These are phyloP conservation scores for Lentinus tigrinus DNA, from an alignment of 768 basidiomycete genomes.

Conservation along the genomic window DNA sequence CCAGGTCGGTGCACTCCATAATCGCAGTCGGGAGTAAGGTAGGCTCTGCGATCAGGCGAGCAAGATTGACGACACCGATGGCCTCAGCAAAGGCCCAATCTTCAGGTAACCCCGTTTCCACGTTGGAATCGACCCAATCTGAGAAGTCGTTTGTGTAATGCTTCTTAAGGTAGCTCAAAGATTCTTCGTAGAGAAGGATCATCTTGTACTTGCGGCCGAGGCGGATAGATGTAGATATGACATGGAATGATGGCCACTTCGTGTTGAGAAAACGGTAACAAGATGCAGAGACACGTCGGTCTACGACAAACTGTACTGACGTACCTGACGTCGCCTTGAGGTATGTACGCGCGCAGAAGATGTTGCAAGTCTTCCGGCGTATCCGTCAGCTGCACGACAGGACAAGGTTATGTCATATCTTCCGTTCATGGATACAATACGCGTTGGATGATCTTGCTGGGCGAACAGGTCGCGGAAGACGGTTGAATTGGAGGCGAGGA, in stretches of 20 bases:
- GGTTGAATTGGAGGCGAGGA: constrained; percentile 2
- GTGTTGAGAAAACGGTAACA: background rate
- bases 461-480: background rate
- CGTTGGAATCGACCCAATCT: background rate
- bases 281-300: background rate
- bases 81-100: background rate
- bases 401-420: background rate
- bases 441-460: background rate
- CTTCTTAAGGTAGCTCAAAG: background rate
- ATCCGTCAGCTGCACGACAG: background rate
- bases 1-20: background rate
- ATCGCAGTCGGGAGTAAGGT: background rate
- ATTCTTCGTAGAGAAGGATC: background rate
- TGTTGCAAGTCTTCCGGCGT: background rate
- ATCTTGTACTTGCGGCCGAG: background rate
- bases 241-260: background rate
- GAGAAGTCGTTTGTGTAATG: background rate
- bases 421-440: background rate
- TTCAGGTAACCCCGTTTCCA: background rate
- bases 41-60: background rate
- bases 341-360: background rate
- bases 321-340: background rate
- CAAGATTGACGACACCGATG: background rate
- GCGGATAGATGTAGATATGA: background rate
- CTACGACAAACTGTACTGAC: background rate